Conservation (phyloP, 495 filamentous ascomycete species). For the Opeltia flavorubescens region DNA sequence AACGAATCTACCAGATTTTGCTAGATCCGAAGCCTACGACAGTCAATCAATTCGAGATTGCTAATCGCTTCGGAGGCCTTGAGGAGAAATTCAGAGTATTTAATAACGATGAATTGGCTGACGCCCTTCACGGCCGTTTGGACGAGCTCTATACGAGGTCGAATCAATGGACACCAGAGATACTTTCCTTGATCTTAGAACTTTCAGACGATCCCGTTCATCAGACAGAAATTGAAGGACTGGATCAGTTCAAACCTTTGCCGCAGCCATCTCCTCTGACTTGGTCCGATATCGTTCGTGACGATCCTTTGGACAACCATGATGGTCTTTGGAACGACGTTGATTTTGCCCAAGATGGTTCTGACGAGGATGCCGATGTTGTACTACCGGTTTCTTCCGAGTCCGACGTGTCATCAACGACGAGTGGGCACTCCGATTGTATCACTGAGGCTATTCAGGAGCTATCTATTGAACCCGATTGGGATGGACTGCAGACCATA, state of each 20-base stretch:
- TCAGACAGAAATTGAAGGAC: slow-evolving; percentile 46
- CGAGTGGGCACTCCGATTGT: not conserved
- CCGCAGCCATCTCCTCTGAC: slow-evolving; percentile 36
- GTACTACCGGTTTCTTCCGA: not conserved
- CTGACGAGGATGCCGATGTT: slow-evolving; percentile 32
- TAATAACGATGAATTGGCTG: slow-evolving; percentile 65
- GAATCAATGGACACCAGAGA: slow-evolving; percentile 57
- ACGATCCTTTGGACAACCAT: slow-evolving; percentile 56
- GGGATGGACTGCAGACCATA: slow-evolving; percentile 17
- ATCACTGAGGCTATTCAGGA: slow-evolving; percentile 2
- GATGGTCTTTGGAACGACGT: slow-evolving; percentile 66
- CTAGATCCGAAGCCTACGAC: slow-evolving; percentile 47
- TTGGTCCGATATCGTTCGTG: slow-evolving; percentile 62
- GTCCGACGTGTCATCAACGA: not conserved
- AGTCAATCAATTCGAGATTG: slow-evolving; percentile 80
- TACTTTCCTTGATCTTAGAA: slow-evolving; percentile 63
- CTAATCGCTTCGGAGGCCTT: slow-evolving; percentile 57
- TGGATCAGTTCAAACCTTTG: slow-evolving; percentile 34
- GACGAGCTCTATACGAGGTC: slow-evolving; percentile 37
- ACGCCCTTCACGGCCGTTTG: slow-evolving; percentile 53
- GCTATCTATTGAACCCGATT: not conserved
- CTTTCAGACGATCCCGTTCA: slow-evolving; percentile 70
- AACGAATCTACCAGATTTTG: not conserved
- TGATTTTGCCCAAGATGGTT: slow-evolving; percentile 54
- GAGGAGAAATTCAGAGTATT: slow-evolving; percentile 79